Evolutionary conservation across 352 stramenopile species (phyloP), one percentile per base, ranked within the genome.

Genomic region (Salisapilia sapeloensis): DNA sequence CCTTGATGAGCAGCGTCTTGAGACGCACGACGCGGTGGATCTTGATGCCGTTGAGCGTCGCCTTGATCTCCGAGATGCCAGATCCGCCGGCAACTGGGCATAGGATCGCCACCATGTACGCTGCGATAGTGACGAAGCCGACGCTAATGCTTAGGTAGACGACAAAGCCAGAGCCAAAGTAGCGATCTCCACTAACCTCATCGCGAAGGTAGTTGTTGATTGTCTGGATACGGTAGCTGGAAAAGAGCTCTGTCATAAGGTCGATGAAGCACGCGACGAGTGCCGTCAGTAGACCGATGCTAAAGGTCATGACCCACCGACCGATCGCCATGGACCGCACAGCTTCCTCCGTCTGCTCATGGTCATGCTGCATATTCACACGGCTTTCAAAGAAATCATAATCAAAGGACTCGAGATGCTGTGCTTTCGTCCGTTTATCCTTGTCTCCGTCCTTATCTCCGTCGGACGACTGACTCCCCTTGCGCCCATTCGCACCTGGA

Each of bases 1-100:
- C 82, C 58, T 98, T 98, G 42, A 76, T 96, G 27, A 98, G 66
- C 4, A 98, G 53, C 17, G 94, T 99, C 51, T 96, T 97, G 24
- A 97, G 53, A 0, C 86, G 65, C 4, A 98, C 79, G n/a, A 98
- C 76, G 14, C 90, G 72, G 22, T 94, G 90, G 17, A 98, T 77
- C 64, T 97, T 95, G 44, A 98, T 96, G 14, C 95, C 95, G 55
- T 99, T 99, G 9, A 99, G 59, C 14, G 92, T 97, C 21, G 86
- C 91, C 50, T 99, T 99, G 42, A 98, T 96, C 57, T 99, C 95
- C 0, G 80, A 75, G 48, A 98, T 98, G 26, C 93, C 93, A 4
- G 91, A 98, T 7, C 95, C 95, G 24, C 64, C 85, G 2, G 84
- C 85, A 13, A 97, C 78, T 1, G 93, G 94, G 52, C 97, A 95